phyloP scores from a whole-genome alignment of 1,284 basidiomycete species.

The Fomitopsis palustris region DNA sequence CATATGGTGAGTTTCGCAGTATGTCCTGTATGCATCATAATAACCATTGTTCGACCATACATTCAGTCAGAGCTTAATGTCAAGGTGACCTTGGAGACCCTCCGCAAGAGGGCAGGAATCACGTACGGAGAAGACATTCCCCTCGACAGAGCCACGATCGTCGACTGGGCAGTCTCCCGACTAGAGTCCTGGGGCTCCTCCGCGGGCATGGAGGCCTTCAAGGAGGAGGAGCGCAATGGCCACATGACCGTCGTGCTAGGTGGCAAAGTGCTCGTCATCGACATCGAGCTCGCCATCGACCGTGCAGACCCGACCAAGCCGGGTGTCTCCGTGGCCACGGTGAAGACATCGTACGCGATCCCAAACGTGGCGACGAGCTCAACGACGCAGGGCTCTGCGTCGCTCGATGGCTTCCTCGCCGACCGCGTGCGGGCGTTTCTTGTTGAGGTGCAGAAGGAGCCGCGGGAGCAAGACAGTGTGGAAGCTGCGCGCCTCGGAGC shows the following conservation, averaged over 20 bases:
- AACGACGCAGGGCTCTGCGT: conserved; percentile 44
- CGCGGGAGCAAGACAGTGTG: conserved; percentile 45
- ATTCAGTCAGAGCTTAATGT: conserved; percentile 50
- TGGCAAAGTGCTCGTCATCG: conserved; percentile 74
- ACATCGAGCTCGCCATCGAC: conserved; percentile 59
- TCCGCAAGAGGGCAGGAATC: conserved; percentile 41
- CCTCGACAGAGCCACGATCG: conserved; percentile 38
- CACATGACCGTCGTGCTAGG: conserved; percentile 59
- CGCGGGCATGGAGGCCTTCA: conserved; percentile 71
- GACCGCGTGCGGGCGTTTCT: conserved; percentile 53
- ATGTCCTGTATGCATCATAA: conserved; percentile 10
- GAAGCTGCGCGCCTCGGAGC: conserved; percentile 46
- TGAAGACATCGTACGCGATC: conserved; percentile 75
- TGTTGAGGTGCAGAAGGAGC: conserved; percentile 55
- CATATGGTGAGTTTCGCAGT: conserved; percentile 42
- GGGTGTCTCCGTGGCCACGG: conserved; percentile 42
- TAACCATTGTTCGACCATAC: conserved; percentile 15
- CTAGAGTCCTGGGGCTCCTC: conserved; percentile 56
- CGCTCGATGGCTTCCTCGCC: conserved; percentile 60
- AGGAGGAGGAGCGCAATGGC: conserved; percentile 48
- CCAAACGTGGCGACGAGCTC: conserved; percentile 39
- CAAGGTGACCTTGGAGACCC: conserved; percentile 39
- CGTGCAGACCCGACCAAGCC: conserved; percentile 34
- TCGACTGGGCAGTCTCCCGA: conserved; percentile 53
- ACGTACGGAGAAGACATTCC: conserved; percentile 64